Percentiles rank a stretch among this genome's conserved stretches.
These are phyloP conservation scores for Articulospora tetracladia DNA, from an alignment of 495 filamentous ascomycete genomes.

Conservation along the genomic window DNA sequence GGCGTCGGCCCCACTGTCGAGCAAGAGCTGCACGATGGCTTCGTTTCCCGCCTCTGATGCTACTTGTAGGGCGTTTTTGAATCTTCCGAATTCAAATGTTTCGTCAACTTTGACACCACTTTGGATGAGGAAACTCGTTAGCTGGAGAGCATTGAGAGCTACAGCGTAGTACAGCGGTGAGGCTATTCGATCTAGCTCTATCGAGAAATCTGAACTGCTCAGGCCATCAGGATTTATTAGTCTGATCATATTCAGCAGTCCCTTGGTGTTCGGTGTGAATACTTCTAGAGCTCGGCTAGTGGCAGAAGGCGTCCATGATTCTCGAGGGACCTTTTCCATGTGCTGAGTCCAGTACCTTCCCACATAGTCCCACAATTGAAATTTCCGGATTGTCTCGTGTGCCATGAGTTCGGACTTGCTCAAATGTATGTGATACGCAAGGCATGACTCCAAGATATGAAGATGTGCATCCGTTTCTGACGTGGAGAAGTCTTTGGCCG, in stretches of 20 bases:
- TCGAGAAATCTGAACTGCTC: background rate
- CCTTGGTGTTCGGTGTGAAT: background rate
- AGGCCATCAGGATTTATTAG: background rate
- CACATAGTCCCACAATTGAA: slow-evolving; percentile 1
- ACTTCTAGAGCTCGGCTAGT: too few relatives aligned
- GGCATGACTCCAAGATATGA: slow-evolving; percentile 1
- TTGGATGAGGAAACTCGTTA: background rate
- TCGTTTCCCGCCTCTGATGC: background rate
- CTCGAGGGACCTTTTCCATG: background rate
- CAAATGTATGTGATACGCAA: slow-evolving; percentile 5
- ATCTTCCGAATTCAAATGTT: background rate
- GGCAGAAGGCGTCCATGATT: background rate
- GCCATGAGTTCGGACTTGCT: background rate
- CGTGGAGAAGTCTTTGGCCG: background rate
- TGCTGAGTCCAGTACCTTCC: background rate
- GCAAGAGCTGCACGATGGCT: background rate
- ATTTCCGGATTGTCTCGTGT: background rate
- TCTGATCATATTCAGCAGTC: background rate
- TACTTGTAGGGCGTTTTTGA: background rate
- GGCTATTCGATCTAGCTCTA: too few relatives aligned
- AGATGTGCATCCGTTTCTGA: slow-evolving; percentile 1
- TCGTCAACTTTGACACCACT: background rate
- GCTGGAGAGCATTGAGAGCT: background rate
- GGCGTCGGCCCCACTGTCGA: slow-evolving; percentile 17
- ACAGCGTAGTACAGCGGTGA: background rate